A percentile compares a stretch with the other conserved stretches of the same genome.
Conservation (phyloP, 306 rosid genomes). For the Cicer pinnatifidum region DNA sequence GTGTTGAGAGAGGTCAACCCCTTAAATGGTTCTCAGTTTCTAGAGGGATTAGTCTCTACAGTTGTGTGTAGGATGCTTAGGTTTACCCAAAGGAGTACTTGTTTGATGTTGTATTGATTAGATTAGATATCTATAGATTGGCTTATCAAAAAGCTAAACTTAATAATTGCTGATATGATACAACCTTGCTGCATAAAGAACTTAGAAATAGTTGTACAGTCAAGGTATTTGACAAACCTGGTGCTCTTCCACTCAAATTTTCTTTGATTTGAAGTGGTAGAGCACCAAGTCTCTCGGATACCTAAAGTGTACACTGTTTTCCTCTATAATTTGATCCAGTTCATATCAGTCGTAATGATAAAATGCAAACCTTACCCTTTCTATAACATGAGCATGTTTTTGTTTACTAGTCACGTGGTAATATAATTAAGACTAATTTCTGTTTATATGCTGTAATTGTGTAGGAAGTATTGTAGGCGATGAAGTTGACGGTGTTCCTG, state of each 20-base stretch:
- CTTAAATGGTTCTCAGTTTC: too few relatives aligned
- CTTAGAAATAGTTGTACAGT: background rate
- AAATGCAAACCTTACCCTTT: background rate
- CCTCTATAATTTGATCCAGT: background rate
- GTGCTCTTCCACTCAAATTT: too few relatives aligned
- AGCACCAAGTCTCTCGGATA: too few relatives aligned
- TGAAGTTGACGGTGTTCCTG: conserved; percentile 91
- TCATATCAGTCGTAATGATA: background rate
- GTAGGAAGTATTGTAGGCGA: conserved; percentile 89
- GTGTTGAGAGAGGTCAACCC: too few relatives aligned
- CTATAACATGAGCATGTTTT: background rate
- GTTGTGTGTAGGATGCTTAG: too few relatives aligned
- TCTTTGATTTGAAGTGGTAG: too few relatives aligned
- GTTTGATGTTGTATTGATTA: conserved; percentile 17
- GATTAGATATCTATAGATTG: conserved; percentile 1
- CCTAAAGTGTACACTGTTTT: too few relatives aligned
- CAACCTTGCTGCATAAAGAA: conserved; percentile 28
- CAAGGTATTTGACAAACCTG: too few relatives aligned
- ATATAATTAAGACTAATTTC: conserved; percentile 33
- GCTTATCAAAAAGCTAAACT: conserved; percentile 5
- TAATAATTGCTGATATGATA: background rate
- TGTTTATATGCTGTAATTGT: conserved; percentile 31
- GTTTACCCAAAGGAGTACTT: too few relatives aligned
- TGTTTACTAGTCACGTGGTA: conserved; percentile 5
- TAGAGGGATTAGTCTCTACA: too few relatives aligned